phyloP scores from a whole-genome alignment of 768 basidiomycete species.

The Tulasnella sp. region DNA sequence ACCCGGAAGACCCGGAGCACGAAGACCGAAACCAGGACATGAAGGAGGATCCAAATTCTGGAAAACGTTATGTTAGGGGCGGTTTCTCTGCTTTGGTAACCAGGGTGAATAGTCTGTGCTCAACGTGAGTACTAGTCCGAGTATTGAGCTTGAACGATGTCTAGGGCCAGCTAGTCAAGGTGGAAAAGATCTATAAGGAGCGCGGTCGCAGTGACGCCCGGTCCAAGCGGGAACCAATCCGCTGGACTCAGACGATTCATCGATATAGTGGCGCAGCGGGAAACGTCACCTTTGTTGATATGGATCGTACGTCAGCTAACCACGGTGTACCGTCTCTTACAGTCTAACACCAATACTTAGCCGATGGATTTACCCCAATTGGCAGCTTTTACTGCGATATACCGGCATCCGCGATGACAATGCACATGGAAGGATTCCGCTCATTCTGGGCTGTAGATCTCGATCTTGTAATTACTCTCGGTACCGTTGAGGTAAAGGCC shows the following conservation, averaged over 20 bases:
- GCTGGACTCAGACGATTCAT: neutral
- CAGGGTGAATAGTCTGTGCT: neutral
- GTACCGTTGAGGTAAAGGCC: slow-evolving; percentile 51
- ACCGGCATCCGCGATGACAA: slow-evolving; percentile 21
- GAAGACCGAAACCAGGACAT: slow-evolving; percentile 53
- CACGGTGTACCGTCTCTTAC: neutral
- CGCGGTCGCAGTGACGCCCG: neutral
- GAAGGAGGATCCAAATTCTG: slow-evolving; percentile 31
- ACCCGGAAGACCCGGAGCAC: slow-evolving; percentile 63
- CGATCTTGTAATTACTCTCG: slow-evolving; percentile 44
- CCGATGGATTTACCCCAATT: neutral
- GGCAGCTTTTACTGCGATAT: slow-evolving; percentile 4
- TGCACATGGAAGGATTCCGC: slow-evolving; percentile 6
- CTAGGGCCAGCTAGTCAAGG: neutral
- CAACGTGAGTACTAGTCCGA: neutral
- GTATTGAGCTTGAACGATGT: neutral
- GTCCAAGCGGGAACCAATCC: neutral
- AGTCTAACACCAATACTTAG: neutral
- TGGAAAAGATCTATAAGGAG: neutral
- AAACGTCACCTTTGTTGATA: neutral
- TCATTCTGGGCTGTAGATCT: slow-evolving; percentile 42
- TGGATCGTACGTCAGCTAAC: neutral
- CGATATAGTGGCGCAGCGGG: neutral
- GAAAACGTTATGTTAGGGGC: neutral
- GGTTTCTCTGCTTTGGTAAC: neutral